phyloP scores from a whole-genome alignment of 192 early-diverging fungal species.

The Backusella tarrabulga region DNA sequence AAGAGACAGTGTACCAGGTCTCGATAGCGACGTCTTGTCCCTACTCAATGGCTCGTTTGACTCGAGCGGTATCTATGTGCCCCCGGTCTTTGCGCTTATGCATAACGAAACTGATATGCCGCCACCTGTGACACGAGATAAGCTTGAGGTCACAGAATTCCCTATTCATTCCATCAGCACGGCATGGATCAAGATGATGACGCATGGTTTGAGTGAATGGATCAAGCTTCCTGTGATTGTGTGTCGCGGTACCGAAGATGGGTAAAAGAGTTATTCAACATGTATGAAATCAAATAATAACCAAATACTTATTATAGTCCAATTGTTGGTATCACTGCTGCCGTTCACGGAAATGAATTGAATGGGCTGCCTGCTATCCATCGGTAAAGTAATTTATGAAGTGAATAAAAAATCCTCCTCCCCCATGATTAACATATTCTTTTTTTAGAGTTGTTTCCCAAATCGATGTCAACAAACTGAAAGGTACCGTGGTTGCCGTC shows the following conservation, averaged over 20 bases:
- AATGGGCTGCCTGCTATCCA: constrained; percentile 92
- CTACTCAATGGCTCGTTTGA: constrained; percentile 30
- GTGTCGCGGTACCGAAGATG: constrained; percentile 23
- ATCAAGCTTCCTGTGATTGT: constrained; percentile 37
- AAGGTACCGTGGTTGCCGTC: constrained; percentile 83
- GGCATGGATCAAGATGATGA: constrained; percentile 69
- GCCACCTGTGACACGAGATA: constrained; percentile 53
- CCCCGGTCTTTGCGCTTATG: constrained; percentile 40
- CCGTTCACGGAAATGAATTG: constrained; percentile 88
- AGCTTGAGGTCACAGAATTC: constrained; percentile 58
- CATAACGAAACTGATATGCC: constrained; percentile 58
- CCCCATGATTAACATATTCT: not conserved
- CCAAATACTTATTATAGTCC: constrained; percentile 7
- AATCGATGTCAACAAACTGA: constrained; percentile 65
- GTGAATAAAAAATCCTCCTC: too few relatives aligned
- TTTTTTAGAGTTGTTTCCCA: constrained; percentile 60
- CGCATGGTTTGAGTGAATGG: constrained; percentile 65
- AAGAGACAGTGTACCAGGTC: not conserved
- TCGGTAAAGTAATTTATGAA: constrained; percentile 25
- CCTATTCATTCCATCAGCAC: constrained; percentile 50
- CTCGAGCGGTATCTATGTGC: constrained; percentile 49
- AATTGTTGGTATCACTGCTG: constrained; percentile 62
- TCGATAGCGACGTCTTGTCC: not conserved
- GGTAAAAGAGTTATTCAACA: constrained; percentile 6
- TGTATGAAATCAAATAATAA: not conserved